Evolutionary conservation across 164 flowering plant species (phyloP).

Genomic region (Tetracentron sinense): DNA sequence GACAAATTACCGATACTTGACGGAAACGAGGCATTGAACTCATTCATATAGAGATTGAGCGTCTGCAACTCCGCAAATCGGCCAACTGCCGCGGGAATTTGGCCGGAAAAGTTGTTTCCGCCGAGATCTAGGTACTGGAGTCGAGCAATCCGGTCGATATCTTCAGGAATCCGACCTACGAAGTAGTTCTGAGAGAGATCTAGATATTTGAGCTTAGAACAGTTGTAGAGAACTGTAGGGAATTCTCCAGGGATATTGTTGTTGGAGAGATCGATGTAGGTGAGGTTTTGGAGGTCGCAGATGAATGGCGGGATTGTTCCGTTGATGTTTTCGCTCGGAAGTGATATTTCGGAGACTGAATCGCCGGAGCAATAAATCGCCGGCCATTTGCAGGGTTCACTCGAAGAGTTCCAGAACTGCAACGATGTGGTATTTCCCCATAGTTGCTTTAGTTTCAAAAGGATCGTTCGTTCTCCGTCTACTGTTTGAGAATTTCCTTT

Average conservation of each 20-base stretch:
- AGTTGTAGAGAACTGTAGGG: constrained; percentile 43
- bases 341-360: constrained; percentile 34
- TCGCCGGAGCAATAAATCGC: constrained; percentile 39
- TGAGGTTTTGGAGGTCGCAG: constrained; percentile 52
- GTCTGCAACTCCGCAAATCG: constrained; percentile 25
- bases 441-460: constrained; percentile 39
- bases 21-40: constrained; percentile 56
- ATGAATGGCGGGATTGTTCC: constrained; percentile 37
- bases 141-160: constrained; percentile 35
- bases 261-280: constrained; percentile 24
- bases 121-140: constrained; percentile 41
- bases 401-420: constrained; percentile 40
- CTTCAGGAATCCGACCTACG: constrained; percentile 53
- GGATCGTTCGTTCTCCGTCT: constrained; percentile 27
- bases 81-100: constrained; percentile 56
- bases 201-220: constrained; percentile 42
- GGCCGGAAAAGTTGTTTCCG: constrained; percentile 67
- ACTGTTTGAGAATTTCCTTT: constrained; percentile 27
- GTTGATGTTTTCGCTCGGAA: constrained; percentile 23
- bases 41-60: constrained; percentile 32
- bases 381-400: constrained; percentile 53
- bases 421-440: constrained; percentile 38
- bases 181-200: constrained; percentile 60
- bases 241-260: constrained; percentile 48
- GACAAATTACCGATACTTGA: constrained; percentile 52